Evolutionary conservation across 306 rosid genomes (phyloP), one percentile per base, ranked within the genome.

Genomic region (Sicyos baderoa): DNA sequence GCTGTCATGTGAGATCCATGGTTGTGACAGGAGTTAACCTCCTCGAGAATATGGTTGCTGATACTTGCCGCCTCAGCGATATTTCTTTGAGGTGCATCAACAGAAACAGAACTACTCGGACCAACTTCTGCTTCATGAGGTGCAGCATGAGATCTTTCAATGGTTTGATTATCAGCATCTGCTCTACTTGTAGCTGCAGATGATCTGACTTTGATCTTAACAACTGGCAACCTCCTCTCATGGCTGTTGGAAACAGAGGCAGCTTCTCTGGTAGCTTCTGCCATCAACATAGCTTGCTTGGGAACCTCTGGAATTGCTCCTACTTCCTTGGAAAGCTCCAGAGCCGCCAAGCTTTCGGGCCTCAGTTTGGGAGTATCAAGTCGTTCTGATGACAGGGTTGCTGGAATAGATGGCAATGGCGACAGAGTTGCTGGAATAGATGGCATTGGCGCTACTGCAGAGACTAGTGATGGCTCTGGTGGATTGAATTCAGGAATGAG

Each of bases 91-190:
- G 98, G 98, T 55, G 98, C 98, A 77, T 93, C 98, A 50, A 93
- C 98, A 9, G 98, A 93, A 73, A 92, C 93, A 52, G 98, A 93
- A 81, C 97, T 89, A 74, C 83, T 88, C 54, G 88, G 86, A 65
- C 88, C 94, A 32, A 45, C 89, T 64, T 88, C 95, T 71, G 61
- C 60, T 66, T 81, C 95, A 62, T 77, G 83, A 10, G 75, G 87
- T 18, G 80, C 85, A 40, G 84, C 96, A 48, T 87, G 82, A 22
- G 97, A 91, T 49, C 86, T 84, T 76, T 88, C 91, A 27, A 73
- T 76, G 75, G 85, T 82, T 81, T 78, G 92, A 81, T 83, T 87
- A 78, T 89, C 95, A 19, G 85, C 80, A 72, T 87, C 91, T 45
- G 89, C 95, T 80, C 89, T 83, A 70, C 95, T 89, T 70, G 95